These are phyloP conservation scores for Sequoiadendron giganteum DNA, from an alignment of 75 land plant species.

Conservation along the genomic window DNA sequence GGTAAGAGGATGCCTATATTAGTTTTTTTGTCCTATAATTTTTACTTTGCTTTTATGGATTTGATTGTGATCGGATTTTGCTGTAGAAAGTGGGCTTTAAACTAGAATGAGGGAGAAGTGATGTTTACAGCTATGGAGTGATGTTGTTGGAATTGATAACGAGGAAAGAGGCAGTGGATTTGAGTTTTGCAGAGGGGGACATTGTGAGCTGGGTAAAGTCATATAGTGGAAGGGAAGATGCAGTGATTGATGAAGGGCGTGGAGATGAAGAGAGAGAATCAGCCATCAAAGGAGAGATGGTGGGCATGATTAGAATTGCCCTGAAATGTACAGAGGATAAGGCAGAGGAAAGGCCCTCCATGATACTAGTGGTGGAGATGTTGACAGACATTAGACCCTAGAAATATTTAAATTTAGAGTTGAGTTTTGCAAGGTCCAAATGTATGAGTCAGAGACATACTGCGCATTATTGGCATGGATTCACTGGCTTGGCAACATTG, in stretches of 20 bases:
- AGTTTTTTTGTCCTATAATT: not conserved
- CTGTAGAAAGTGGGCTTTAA: slow-evolving; percentile 43
- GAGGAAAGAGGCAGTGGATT: slow-evolving; percentile 48
- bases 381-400: not conserved
- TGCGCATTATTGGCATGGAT: too few relatives aligned
- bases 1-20: slow-evolving; percentile 21
- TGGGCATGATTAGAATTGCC: not conserved
- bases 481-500: too few relatives aligned
- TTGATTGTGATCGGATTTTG: not conserved
- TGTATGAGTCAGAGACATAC: too few relatives aligned
- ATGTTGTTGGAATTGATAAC: slow-evolving; percentile 68
- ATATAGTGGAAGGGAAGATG: too few relatives aligned
- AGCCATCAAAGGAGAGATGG: not conserved
- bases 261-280: not conserved
- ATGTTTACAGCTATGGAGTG: slow-evolving; percentile 78
- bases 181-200: slow-evolving; percentile 35
- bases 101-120: slow-evolving; percentile 43
- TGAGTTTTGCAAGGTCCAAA: too few relatives aligned
- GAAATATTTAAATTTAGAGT: not conserved
- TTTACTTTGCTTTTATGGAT: not conserved
- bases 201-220: slow-evolving; percentile 45
- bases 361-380: not conserved
- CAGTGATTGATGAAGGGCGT: not conserved
- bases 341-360: not conserved
- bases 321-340: not conserved